A percentile compares a stretch with the other conserved stretches of the same genome.
Evolutionary conservation across 2,329 filamentous ascomycete genomes (phyloP).

Genomic region (Lecanicillium sp.): DNA sequence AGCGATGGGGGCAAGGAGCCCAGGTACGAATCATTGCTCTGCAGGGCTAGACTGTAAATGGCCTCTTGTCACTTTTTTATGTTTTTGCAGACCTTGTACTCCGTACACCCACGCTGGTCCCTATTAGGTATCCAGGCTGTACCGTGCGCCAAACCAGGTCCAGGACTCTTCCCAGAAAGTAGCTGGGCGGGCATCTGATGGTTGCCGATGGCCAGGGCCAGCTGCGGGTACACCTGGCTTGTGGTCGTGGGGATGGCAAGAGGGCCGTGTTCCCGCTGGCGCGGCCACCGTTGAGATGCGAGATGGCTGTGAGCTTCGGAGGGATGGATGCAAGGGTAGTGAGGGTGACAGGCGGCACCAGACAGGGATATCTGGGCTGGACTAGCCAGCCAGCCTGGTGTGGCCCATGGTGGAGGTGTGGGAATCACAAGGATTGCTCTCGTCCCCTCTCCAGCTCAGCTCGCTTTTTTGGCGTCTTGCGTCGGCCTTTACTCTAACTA

Average conservation of each 20-base stretch:
- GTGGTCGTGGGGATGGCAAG: conserved; percentile 1
- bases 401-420: conserved; percentile 8
- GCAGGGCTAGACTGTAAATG: not conserved
- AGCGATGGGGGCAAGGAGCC: conserved; percentile 5
- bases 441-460: conserved; percentile 1
- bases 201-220: conserved; percentile 5
- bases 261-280: conserved; percentile 12
- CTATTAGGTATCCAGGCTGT: conserved; percentile 2
- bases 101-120: not conserved
- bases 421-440: conserved; percentile 12
- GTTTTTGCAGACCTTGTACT: not conserved
- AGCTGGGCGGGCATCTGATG: not conserved
- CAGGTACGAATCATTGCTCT: conserved; percentile 8
- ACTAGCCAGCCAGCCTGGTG: conserved; percentile 3
- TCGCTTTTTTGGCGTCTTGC: not conserved
- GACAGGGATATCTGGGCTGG: conserved; percentile 10
- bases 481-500: not conserved
- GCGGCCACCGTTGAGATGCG: conserved; percentile 14
- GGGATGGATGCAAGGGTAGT: conserved; percentile 13
- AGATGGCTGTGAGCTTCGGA: conserved; percentile 5
- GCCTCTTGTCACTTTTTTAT: conserved; percentile 2
- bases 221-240: conserved; percentile 4
- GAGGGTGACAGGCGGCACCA: conserved; percentile 13
- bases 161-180: not conserved
- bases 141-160: conserved; percentile 1